Base-by-base conservation (phyloP, 352 stramenopile genomes). In the Globisporangium paddicum region DNA sequence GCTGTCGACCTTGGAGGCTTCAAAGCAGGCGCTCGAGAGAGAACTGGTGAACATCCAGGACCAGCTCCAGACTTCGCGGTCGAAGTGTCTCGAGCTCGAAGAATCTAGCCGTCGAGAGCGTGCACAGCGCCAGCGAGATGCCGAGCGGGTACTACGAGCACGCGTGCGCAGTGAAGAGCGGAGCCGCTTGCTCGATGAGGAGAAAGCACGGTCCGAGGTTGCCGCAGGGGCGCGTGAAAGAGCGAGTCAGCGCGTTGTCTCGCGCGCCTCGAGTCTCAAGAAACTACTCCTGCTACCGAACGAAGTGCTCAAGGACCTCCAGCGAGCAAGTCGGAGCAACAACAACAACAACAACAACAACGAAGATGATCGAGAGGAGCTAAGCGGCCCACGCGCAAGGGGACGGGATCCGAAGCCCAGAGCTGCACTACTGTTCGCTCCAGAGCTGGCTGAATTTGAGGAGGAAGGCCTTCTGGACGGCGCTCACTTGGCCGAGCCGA, bases 381-480 rank as follows among this genome's bases (percentile, higher is more conserved):
- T 23, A 38, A 18, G 16, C 21, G 38, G 21, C 4, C 14, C 9
- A 45, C 34, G 26, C 25, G 9, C 40, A 18, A 26, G 9, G 16
- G 11, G 16, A 26, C 21, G 53, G 26, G 13, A 19, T 9, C 26
- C 23, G 5, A 30, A 34, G 19, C 45, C 61, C 46, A 30, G 64
- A 57, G 19, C 58, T 58, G 19, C 62, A 55, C 28, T 72, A 64
- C 23, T 64, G 5, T 48, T 79, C 1, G 57, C 62, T 6, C 73
- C 74, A 7, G 78, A 88, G 41, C 64, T 87, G 2, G 74, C 76
- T 18, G 79, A 81, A 47, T 87, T 87, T 23, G 76, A 87, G 62
- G 79, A 89, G 55, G 76, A 84, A 10, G 79, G 76, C 3, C 52
- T 88, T 14, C 18, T 48, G 5, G 23, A 47, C 6, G 32, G 38